phyloP scores from a whole-genome alignment of 2,329 filamentous ascomycete species.

The Colletotrichum godetiae region DNA sequence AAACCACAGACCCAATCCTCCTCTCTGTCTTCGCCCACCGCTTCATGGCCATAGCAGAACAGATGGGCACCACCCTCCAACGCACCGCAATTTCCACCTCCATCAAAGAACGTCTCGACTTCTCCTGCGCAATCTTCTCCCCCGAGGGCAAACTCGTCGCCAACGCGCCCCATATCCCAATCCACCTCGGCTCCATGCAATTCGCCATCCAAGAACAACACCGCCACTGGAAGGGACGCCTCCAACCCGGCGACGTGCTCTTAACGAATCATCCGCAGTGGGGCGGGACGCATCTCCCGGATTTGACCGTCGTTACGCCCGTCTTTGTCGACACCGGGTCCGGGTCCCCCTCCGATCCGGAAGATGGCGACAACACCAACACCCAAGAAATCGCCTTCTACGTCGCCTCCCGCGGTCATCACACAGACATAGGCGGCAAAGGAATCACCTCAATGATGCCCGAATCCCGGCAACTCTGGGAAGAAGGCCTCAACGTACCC shows the following conservation, averaged over 20 bases:
- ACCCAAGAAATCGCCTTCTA: conserved; percentile 47
- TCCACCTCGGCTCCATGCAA: conserved; percentile 56
- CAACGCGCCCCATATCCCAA: conserved; percentile 54
- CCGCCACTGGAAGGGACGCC: conserved; percentile 44
- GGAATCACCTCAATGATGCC: conserved; percentile 54
- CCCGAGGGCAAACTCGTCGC: conserved; percentile 54
- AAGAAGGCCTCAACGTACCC: conserved; percentile 55
- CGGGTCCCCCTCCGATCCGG: neutral
- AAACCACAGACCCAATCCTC: conserved; percentile 58
- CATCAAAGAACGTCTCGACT: conserved; percentile 56
- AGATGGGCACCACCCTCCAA: conserved; percentile 68
- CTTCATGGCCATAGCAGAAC: conserved; percentile 70
- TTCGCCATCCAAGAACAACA: conserved; percentile 53
- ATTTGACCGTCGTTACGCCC: conserved; percentile 54
- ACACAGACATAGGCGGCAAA: conserved; percentile 52
- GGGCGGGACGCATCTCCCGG: conserved; percentile 54
- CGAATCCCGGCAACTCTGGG: conserved; percentile 53
- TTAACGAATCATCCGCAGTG: conserved; percentile 52
- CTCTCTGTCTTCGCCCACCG: conserved; percentile 66
- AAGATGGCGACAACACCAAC: neutral
- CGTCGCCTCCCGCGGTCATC: conserved; percentile 52
- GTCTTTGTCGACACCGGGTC: conserved; percentile 42
- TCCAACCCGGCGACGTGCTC: conserved; percentile 52
- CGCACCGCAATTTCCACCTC: conserved; percentile 65
- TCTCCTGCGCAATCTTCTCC: conserved; percentile 55